Evolutionary conservation across 2,329 filamentous ascomycete genomes (phyloP).

Genomic region (Colletotrichum lentis): DNA sequence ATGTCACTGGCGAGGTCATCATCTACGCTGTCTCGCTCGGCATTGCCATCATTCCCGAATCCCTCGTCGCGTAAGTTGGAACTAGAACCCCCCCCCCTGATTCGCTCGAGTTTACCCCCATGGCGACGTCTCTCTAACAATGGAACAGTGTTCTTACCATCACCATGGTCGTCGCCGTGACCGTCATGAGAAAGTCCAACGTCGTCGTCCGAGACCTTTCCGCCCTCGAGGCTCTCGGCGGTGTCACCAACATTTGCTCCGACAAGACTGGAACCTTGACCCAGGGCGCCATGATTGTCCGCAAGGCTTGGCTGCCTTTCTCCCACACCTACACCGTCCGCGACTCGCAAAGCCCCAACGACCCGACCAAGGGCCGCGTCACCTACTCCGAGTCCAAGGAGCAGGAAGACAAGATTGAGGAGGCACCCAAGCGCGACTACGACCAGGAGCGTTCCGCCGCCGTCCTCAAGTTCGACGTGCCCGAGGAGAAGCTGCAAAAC

Average conservation of each 20-base stretch:
- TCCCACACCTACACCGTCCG: slow-evolving; percentile 67
- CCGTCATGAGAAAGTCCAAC: slow-evolving; percentile 70
- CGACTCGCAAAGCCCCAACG: slow-evolving; percentile 66
- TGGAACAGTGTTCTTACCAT: slow-evolving; percentile 67
- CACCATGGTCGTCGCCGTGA: slow-evolving; percentile 72
- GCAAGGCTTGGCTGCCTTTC: slow-evolving; percentile 70
- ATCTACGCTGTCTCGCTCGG: slow-evolving; percentile 67
- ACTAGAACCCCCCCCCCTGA: not conserved
- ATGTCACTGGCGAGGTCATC: slow-evolving; percentile 60
- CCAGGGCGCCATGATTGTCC: slow-evolving; percentile 74
- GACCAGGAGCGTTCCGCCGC: slow-evolving; percentile 68
- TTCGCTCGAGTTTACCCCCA: not conserved
- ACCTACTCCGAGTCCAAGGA: slow-evolving; percentile 53
- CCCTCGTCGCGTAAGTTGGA: slow-evolving; percentile 65
- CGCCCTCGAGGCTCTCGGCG: slow-evolving; percentile 73
- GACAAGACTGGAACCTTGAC: slow-evolving; percentile 78
- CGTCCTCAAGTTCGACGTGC: slow-evolving; percentile 69
- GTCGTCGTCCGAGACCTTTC: slow-evolving; percentile 73
- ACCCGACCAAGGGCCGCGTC: slow-evolving; percentile 67
- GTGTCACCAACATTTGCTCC: slow-evolving; percentile 76
- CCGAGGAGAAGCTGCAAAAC: slow-evolving; percentile 60
- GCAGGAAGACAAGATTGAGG: slow-evolving; percentile 46
- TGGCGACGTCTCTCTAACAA: slow-evolving; percentile 33
- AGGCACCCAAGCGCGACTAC: slow-evolving; percentile 58
- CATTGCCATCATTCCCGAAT: slow-evolving; percentile 70